A percentile compares a stretch with the other conserved stretches of the same genome.
phyloP scores from a whole-genome alignment of 1,284 basidiomycete species.

The Ganoderma multipileum region DNA sequence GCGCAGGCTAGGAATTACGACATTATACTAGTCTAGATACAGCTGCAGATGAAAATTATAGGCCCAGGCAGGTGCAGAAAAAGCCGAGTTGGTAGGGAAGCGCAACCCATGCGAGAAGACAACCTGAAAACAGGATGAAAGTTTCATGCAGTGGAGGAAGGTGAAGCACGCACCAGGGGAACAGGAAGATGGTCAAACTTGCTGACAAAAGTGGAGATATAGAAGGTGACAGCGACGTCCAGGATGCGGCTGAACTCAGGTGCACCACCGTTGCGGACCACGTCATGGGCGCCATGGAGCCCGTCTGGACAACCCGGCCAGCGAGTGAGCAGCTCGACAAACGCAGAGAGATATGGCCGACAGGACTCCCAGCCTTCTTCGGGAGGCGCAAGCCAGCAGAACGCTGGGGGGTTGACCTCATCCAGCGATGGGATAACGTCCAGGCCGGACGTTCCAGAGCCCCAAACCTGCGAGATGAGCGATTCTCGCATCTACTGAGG shows the following conservation, averaged over 20 bases:
- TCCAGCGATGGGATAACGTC: not conserved
- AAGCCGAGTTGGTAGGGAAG: too few relatives aligned
- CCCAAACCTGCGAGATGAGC: slow-evolving; percentile 10
- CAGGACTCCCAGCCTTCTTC: slow-evolving; percentile 5
- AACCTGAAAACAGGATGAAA: not conserved
- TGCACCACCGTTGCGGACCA: not conserved
- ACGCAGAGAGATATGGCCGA: not conserved
- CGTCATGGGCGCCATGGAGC: not conserved
- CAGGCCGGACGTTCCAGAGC: not conserved
- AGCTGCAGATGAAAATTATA: too few relatives aligned
- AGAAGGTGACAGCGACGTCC: not conserved
- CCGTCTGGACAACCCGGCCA: not conserved
- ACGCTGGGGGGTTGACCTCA: not conserved
- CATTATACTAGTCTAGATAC: too few relatives aligned
- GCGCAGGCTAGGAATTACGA: too few relatives aligned
- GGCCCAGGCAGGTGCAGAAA: too few relatives aligned
- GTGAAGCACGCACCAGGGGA: not conserved
- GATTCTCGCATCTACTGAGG: slow-evolving; percentile 9
- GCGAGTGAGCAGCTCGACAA: not conserved
- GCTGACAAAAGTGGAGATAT: slow-evolving; percentile 6
- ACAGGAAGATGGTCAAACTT: slow-evolving; percentile 9
- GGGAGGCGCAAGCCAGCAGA: not conserved
- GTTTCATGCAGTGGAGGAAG: not conserved
- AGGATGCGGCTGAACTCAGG: not conserved
- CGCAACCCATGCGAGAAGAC: not conserved